Conservation (phyloP, 495 filamentous ascomycete genomes). For the Penicillium lagena region DNA sequence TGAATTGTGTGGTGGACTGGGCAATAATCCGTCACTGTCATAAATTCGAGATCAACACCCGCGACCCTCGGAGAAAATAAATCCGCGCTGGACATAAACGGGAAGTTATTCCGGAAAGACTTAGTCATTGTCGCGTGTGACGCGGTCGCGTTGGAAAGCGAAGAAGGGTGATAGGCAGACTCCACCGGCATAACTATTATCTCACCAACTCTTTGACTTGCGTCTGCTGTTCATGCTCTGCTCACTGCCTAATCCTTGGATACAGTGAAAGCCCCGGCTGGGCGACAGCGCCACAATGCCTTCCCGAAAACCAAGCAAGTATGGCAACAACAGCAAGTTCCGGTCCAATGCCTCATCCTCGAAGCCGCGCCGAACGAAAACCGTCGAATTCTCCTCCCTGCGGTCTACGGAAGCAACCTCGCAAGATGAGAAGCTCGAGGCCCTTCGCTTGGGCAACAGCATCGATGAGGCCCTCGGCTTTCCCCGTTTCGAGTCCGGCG, state of each 20-base stretch:
- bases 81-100: constrained; percentile 8
- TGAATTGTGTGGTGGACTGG: not conserved
- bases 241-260: constrained; percentile 3
- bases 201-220: not conserved
- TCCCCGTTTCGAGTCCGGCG: constrained; percentile 81
- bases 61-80: constrained; percentile 6
- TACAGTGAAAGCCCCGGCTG: constrained; percentile 16
- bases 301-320: constrained; percentile 48
- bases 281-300: constrained; percentile 44
- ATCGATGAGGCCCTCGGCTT: constrained; percentile 97
- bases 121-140: constrained; percentile 25
- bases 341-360: constrained; percentile 43
- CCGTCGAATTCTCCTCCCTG: constrained; percentile 69
- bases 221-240: constrained; percentile 20
- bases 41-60: too few relatives aligned
- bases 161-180: constrained; percentile 19
- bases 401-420: constrained; percentile 77
- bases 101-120: constrained; percentile 26
- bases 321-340: constrained; percentile 50
- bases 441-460: constrained; percentile 70
- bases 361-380: constrained; percentile 55
- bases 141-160: constrained; percentile 31
- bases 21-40: not conserved
- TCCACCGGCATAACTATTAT: too few relatives aligned
- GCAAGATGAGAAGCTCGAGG: constrained; percentile 79